phyloP scores from a whole-genome alignment of 1,284 basidiomycete species.

The Microbotryum scabiosae region DNA sequence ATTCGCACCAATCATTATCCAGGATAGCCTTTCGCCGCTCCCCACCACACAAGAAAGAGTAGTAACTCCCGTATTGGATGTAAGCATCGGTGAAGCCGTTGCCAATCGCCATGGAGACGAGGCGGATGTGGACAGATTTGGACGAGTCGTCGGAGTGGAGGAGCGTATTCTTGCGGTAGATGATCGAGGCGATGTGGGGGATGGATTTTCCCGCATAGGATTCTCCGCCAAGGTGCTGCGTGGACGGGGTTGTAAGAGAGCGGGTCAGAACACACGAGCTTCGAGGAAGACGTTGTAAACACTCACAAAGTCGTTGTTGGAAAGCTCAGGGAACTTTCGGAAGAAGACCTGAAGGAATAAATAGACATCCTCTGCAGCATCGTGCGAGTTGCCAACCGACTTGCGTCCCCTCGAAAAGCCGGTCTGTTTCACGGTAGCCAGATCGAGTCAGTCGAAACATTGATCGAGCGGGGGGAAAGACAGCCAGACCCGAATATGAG shows the following conservation, averaged over 20 bases:
- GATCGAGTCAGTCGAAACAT: not conserved
- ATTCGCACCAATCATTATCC: too few species aligned
- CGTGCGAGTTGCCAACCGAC: conserved; percentile 61
- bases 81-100: conserved; percentile 70
- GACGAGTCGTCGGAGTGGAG: conserved; percentile 30
- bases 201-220: conserved; percentile 66
- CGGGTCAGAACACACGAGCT: too few species aligned
- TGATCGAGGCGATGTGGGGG: conserved; percentile 66
- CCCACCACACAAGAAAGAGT: too few species aligned
- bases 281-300: too few species aligned
- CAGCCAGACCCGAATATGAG: not conserved
- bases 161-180: conserved; percentile 62
- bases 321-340: conserved; percentile 33
- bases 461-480: too few species aligned
- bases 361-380: conserved; percentile 73
- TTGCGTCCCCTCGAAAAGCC: conserved; percentile 70
- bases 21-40: too few species aligned
- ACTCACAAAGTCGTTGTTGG: too few species aligned
- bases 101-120: conserved; percentile 68
- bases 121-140: conserved; percentile 53
- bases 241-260: too few species aligned
- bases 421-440: conserved; percentile 47
- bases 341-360: conserved; percentile 79
- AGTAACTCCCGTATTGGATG: not conserved
- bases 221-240: conserved; percentile 43